Percentiles rank a stretch among this genome's conserved stretches.
phyloP scores from a whole-genome alignment of 2,329 filamentous ascomycete species.

The Pseudogymnoascus sp. region DNA sequence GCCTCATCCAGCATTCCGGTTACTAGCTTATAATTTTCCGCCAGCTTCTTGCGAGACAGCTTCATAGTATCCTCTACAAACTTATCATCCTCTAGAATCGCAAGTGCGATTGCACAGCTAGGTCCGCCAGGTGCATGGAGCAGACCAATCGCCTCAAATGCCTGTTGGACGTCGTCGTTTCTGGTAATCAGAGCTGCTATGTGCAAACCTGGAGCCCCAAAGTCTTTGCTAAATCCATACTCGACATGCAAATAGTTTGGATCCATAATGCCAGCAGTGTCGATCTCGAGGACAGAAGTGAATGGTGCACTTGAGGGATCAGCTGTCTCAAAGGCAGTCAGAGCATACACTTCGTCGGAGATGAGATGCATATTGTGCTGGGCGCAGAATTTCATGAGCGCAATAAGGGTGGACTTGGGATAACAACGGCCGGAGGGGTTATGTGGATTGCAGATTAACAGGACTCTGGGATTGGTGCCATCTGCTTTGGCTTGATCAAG shows the following conservation, averaged over 20 bases:
- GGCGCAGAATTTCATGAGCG: constrained; percentile 34
- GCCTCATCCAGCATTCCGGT: constrained; percentile 33
- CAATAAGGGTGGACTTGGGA: constrained; percentile 22
- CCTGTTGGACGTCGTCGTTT: constrained; percentile 28
- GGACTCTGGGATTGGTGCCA: constrained; percentile 32
- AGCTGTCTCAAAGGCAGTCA: constrained; percentile 35
- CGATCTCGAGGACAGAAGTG: constrained; percentile 42
- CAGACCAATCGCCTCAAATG: constrained; percentile 34
- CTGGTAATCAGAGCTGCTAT: constrained; percentile 30
- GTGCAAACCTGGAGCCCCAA: constrained; percentile 38
- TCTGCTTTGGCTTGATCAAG: constrained; percentile 26
- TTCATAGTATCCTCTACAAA: constrained; percentile 41
- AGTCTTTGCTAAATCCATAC: constrained; percentile 30
- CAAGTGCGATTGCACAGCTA: constrained; percentile 35
- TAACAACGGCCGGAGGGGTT: constrained; percentile 26
- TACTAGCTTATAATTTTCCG: constrained; percentile 34
- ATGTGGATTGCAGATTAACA: constrained; percentile 34
- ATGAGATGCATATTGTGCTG: constrained; percentile 39
- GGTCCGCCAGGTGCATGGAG: constrained; percentile 42
- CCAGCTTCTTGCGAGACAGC: constrained; percentile 34
- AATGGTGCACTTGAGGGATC: constrained; percentile 34
- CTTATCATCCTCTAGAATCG: constrained; percentile 39
- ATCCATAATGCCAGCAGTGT: constrained; percentile 38
- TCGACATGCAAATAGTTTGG: constrained; percentile 37
- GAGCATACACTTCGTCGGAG: constrained; percentile 44